Evolutionary conservation across 2,329 filamentous ascomycete genomes (phyloP).

Genomic region (Periconia sp.): DNA sequence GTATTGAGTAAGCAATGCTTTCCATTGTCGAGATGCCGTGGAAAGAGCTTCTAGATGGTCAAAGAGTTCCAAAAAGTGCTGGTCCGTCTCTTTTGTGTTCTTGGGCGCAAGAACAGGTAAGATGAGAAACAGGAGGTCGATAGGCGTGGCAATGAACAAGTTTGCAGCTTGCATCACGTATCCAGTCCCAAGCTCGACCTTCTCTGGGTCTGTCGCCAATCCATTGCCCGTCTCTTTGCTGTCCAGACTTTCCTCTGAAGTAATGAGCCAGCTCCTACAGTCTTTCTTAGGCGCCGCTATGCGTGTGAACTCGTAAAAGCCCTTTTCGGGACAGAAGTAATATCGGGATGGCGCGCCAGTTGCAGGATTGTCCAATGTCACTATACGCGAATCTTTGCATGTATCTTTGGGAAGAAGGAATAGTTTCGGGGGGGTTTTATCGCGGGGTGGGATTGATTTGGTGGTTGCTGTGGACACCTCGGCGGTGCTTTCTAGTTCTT

Average conservation of each 20-base stretch:
- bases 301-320: constrained; percentile 64
- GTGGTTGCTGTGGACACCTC: constrained; percentile 21
- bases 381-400: constrained; percentile 56
- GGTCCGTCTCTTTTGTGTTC: constrained; percentile 54
- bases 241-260: constrained; percentile 15
- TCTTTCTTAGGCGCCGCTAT: constrained; percentile 54
- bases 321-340: constrained; percentile 60
- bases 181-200: constrained; percentile 38
- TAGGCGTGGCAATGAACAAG: constrained; percentile 78
- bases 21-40: constrained; percentile 59
- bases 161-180: constrained; percentile 69
- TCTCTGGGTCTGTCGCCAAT: constrained; percentile 1
- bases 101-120: constrained; percentile 67
- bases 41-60: constrained; percentile 70
- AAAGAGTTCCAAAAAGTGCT: constrained; percentile 68
- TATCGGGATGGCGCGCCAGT: constrained; percentile 54
- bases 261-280: constrained; percentile 59
- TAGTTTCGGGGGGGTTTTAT: constrained; percentile 51
- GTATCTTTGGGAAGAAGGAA: constrained; percentile 60
- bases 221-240: constrained; percentile 5
- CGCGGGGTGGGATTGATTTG: constrained; percentile 39
- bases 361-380: constrained; percentile 58
- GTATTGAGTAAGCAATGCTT: constrained; percentile 55
- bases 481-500: constrained; percentile 16
- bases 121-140: constrained; percentile 83